phyloP scores from a whole-genome alignment of 73 alveolate genomes.

The Paramecium octaurelia region DNA sequence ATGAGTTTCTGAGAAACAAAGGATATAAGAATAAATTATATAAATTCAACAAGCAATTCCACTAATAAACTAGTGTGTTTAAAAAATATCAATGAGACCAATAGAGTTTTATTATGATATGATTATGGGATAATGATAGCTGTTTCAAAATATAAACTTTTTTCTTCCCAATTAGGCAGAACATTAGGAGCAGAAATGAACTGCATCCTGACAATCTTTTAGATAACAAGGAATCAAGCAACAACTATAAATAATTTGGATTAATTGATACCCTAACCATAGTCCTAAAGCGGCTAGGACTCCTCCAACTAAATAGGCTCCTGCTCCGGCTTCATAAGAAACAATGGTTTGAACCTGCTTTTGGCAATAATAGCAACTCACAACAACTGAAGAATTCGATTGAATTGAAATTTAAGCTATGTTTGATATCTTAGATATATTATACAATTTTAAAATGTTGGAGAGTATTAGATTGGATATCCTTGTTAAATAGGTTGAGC shows the following conservation, averaged over 20 bases:
- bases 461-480: not conserved
- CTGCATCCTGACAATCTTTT: conserved; percentile 55
- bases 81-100: not conserved
- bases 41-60: too few relatives aligned
- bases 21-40: not conserved
- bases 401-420: not conserved
- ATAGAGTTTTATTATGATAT: not conserved
- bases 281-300: conserved; percentile 59
- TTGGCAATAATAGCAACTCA: conserved; percentile 22
- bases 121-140: not conserved
- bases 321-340: conserved; percentile 46
- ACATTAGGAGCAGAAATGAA: conserved; percentile 55
- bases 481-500: not conserved
- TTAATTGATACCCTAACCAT: conserved; percentile 48
- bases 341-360: conserved; percentile 30
- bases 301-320: conserved; percentile 59
- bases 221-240: conserved; percentile 61
- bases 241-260: not conserved
- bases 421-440: not conserved
- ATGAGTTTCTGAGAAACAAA: not conserved
- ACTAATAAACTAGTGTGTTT: not conserved
- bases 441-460: not conserved
- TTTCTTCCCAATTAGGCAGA: conserved; percentile 40
- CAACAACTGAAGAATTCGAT: not conserved
- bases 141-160: conserved; percentile 45